Evolutionary conservation across 2,329 filamentous ascomycete species (phyloP).

Genomic region (Fusarium paranaense): DNA sequence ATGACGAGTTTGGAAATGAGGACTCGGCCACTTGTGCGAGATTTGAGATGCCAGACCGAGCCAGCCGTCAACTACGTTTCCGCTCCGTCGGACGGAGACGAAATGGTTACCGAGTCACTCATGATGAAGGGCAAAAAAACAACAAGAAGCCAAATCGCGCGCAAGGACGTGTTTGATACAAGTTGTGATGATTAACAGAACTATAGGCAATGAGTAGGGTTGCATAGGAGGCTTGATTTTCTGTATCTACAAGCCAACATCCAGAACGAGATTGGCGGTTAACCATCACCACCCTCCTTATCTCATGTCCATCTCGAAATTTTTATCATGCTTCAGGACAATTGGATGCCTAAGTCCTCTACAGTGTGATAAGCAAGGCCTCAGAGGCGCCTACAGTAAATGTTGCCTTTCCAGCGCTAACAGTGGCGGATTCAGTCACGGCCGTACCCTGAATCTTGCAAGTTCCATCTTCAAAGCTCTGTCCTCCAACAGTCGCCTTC

Average conservation of each 20-base stretch:
- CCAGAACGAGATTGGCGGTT: not conserved
- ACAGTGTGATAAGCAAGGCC: constrained; percentile 17
- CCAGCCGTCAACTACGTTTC: not conserved
- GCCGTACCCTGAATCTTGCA: constrained; percentile 24
- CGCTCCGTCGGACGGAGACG: not conserved
- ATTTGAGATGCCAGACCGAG: not conserved
- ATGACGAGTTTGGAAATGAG: not conserved
- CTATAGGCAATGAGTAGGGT: not conserved
- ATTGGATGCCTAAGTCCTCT: not conserved
- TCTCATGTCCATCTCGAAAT: not conserved
- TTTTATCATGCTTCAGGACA: not conserved
- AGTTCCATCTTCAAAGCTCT: constrained; percentile 29
- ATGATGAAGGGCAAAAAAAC: not conserved
- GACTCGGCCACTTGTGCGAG: not conserved
- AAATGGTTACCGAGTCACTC: not conserved
- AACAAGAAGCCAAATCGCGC: not conserved
- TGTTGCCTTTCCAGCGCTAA: constrained; percentile 11
- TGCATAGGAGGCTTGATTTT: not conserved
- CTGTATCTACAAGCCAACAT: not conserved
- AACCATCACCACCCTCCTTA: not conserved
- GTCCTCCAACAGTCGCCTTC: constrained; percentile 30
- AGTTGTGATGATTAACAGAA: not conserved
- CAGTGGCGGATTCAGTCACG: not conserved
- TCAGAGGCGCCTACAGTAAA: constrained; percentile 23
- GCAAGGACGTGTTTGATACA: not conserved